Conservation (phyloP, 805 yeast species). For the Sugiyamaella lignohabitans region DNA sequence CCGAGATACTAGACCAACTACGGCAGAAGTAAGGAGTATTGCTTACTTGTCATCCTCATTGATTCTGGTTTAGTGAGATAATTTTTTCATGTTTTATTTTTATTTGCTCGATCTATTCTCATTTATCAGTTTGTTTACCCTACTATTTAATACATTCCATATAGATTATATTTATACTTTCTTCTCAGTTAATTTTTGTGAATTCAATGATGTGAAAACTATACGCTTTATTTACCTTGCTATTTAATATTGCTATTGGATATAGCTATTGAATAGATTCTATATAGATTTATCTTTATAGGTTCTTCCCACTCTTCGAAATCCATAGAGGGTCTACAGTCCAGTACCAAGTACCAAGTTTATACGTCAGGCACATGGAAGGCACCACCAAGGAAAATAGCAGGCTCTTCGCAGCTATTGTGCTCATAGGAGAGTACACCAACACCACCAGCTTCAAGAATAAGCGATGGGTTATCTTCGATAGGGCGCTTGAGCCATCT, state of each 20-base stretch:
- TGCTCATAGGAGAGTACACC: slow-evolving; percentile 91
- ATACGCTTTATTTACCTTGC: too few species aligned
- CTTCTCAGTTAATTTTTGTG: too few species aligned
- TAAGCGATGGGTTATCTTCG: slow-evolving; percentile 63
- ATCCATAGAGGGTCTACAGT: too few species aligned
- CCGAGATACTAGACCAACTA: slow-evolving; percentile 43
- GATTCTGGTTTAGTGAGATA: too few species aligned
- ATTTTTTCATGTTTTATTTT: too few species aligned
- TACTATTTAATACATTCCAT: neutral
- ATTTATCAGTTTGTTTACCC: neutral
- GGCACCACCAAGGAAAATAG: slow-evolving; percentile 76
- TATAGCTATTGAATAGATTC: too few species aligned
- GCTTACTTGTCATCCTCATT: too few species aligned
- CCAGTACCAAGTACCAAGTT: too few species aligned
- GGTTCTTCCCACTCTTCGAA: too few species aligned
- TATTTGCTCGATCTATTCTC: neutral
- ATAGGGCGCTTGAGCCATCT: slow-evolving; percentile 71
- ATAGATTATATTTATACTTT: neutral
- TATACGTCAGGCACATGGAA: slow-evolving; percentile 56
- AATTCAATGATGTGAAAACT: too few species aligned
- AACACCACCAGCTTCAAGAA: slow-evolving; percentile 92
- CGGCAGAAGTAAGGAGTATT: slow-evolving; percentile 22
- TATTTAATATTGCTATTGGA: too few species aligned
- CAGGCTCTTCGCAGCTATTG: slow-evolving; percentile 78
- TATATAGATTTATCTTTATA: too few species aligned